Evolutionary conservation across 2,329 filamentous ascomycete species (phyloP).

Genomic region (Claviceps sorghi): DNA sequence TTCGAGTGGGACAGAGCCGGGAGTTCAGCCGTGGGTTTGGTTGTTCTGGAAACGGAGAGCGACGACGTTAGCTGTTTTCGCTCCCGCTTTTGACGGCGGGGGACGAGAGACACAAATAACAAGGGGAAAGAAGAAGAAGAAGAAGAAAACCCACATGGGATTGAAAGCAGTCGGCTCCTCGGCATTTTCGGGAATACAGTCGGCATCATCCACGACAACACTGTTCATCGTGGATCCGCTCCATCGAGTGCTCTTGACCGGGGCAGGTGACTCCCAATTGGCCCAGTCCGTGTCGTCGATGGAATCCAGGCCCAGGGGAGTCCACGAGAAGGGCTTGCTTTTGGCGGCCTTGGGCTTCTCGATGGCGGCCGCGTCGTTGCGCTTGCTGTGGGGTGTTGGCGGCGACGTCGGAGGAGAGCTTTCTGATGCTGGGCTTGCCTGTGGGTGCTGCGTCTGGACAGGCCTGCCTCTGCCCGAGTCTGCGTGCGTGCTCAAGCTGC

Average conservation of each 20-base stretch:
- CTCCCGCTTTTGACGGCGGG: not conserved
- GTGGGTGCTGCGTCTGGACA: slow-evolving; percentile 20
- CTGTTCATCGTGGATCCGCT: slow-evolving; percentile 44
- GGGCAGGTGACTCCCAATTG: slow-evolving; percentile 45
- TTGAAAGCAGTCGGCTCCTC: slow-evolving; percentile 30
- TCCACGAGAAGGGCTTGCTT: slow-evolving; percentile 45
- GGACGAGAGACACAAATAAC: not conserved
- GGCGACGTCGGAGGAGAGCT: slow-evolving; percentile 18
- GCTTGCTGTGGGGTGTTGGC: slow-evolving; percentile 19
- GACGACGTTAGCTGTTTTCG: not conserved
- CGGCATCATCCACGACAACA: slow-evolving; percentile 27
- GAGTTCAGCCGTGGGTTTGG: slow-evolving; percentile 18
- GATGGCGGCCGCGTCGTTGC: slow-evolving; percentile 11
- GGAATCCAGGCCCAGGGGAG: slow-evolving; percentile 40
- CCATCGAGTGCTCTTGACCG: slow-evolving; percentile 45
- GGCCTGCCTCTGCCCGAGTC: slow-evolving; percentile 35
- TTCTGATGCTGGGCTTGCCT: slow-evolving; percentile 28
- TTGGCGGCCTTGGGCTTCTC: slow-evolving; percentile 25
- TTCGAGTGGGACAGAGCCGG: slow-evolving; percentile 23
- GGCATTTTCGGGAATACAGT: slow-evolving; percentile 30
- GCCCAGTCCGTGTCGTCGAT: slow-evolving; percentile 50
- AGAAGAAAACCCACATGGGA: slow-evolving; percentile 1
- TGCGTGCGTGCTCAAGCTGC: slow-evolving; percentile 4
- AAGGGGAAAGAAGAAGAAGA: not conserved
- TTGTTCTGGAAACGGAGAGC: slow-evolving; percentile 13